Base-by-base conservation (phyloP, 352 stramenopile species). In the Pythium guiyangense region DNA sequence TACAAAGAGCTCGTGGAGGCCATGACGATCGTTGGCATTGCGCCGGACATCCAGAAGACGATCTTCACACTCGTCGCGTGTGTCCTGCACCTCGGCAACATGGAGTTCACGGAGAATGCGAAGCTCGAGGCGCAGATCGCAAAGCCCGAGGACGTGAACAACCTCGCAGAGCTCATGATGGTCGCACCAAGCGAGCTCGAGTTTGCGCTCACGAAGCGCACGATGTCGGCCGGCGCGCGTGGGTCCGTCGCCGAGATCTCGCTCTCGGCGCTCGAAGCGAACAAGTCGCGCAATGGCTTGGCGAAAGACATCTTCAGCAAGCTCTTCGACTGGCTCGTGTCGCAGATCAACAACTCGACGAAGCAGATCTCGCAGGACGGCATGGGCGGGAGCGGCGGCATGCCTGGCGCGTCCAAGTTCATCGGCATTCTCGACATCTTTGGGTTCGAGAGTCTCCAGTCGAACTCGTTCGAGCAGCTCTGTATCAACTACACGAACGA, bases 361-460 rank as follows among this genome's bases (percentile, higher is more conserved):
- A 75, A 82, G 22, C 84, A 97, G 29, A 80, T 93, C 31, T 79
- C 60, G 20, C 57, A 64, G 11, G 49, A 42, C 8, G 44, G 12
- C 3, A 59, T 58, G 0, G 61, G 63, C 5, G 59, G 63, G 3
- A 62, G 40, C 27, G 58, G 51, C 6, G 61, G 51, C 9, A 64
- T 61, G 2, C 63, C 60, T 10, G 65, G 53, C 5, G 67, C 78
- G 6, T 70, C 70, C 26, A 88, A 82, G 47, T 94, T 97, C 56
- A 98, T 98, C 71, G 92, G 93, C 56, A 96, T 98, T 40, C 70
- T 98, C 44, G 96, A 99, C 74, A 98, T 99, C 49, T 99, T 98
- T 69, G 95, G 96, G 4, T 99, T 99, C 67, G 96, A 99, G 72
- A 93, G 78, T 42, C 85, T 98, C 54, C 77, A 97, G 61, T 72